Percentiles rank a stretch among this genome's conserved stretches.
These are phyloP conservation scores for Termitomyces sp. DNA, from an alignment of 1,284 basidiomycete species.

Conservation along the genomic window DNA sequence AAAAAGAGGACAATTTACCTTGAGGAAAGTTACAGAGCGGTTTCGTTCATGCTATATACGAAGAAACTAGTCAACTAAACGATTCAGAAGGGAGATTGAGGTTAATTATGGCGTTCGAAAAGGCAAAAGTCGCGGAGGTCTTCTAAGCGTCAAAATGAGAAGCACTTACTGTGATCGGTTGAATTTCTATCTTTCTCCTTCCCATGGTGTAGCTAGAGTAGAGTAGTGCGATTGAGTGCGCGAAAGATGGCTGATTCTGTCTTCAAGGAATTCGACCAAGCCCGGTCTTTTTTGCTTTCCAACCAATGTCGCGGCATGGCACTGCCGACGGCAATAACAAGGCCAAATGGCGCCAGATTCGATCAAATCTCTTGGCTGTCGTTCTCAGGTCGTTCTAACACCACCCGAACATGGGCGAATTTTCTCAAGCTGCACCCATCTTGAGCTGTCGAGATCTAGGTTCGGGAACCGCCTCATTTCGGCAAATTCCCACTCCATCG, in stretches of 20 bases:
- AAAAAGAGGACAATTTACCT: constrained; percentile 43
- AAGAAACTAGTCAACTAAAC: constrained; percentile 17
- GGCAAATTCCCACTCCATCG: constrained; percentile 7
- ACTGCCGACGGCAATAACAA: constrained; percentile 12
- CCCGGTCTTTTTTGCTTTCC: constrained; percentile 10
- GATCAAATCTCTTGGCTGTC: constrained; percentile 10
- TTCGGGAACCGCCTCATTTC: constrained; percentile 3
- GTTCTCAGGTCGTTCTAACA: neutral
- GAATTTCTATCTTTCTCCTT: constrained; percentile 85
- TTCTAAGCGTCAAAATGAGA: constrained; percentile 16
- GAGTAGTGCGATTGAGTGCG: constrained; percentile 2
- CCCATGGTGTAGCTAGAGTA: constrained; percentile 53
- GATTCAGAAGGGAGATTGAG: constrained; percentile 4
- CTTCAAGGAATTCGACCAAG: constrained; percentile 1
- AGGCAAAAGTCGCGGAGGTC: neutral
- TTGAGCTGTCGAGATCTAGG: constrained; percentile 9
- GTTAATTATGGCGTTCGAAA: constrained; percentile 1
- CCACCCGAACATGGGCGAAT: constrained; percentile 5
- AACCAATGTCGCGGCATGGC: constrained; percentile 11
- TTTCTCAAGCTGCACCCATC: constrained; percentile 12
- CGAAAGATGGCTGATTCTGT: constrained; percentile 8
- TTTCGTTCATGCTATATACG: constrained; percentile 80
- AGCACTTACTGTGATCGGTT: constrained; percentile 68
- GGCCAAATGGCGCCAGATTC: constrained; percentile 12
- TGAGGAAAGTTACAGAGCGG: constrained; percentile 86